Evolutionary conservation across 1,284 basidiomycete species (phyloP), one percentile per base, ranked within the genome.

Genomic region (Amylostereum areolatum): DNA sequence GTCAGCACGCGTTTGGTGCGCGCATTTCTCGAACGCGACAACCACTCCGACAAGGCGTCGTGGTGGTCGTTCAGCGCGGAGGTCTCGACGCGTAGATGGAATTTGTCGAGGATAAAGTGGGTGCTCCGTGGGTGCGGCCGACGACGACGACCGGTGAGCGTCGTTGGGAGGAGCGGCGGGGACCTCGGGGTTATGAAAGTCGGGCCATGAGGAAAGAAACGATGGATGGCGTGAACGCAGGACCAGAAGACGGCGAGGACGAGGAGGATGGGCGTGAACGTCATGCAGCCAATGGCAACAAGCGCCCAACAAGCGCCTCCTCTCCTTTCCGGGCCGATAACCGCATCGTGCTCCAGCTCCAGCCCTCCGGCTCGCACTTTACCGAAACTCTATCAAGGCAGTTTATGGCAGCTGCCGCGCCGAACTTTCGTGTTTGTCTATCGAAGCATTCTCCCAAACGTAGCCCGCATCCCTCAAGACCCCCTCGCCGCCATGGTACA

Each of bases 61-160:
- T 86, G 83, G 0, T 52, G 31, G 4, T 50, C 53, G 55, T 86
- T 87, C 62, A 76, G 73, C 1, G 64, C 66, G 0, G 77, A 73
- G 1, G 80, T 82, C 55, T 80, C 72, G 45, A 83, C 52, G 44
- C 71, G 71, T 18, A 83, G 59, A 53, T 78, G 73, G 8, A 57
- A 50, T 9, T 57, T 53, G 5, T 50, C 43, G 31, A 68, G 52
- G 2, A 56, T 57, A 18, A 66, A 45, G 6, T 56, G 53, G 0
- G 57, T 59, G 24, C 27, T 18, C 18, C 18, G 18, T 18, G 18
- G 18, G 18, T 18, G 18, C 7, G 49, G 34, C 11, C 5, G 42
- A 34, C 51, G 51, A 27, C 9, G 33, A 10, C 50, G 42, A 11
- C 31, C 28, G 37, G 32, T 36, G 11, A 46, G 12, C 5, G 39